Conservation (phyloP, 2,329 filamentous ascomycete species). For the Trichoderma sp. region DNA sequence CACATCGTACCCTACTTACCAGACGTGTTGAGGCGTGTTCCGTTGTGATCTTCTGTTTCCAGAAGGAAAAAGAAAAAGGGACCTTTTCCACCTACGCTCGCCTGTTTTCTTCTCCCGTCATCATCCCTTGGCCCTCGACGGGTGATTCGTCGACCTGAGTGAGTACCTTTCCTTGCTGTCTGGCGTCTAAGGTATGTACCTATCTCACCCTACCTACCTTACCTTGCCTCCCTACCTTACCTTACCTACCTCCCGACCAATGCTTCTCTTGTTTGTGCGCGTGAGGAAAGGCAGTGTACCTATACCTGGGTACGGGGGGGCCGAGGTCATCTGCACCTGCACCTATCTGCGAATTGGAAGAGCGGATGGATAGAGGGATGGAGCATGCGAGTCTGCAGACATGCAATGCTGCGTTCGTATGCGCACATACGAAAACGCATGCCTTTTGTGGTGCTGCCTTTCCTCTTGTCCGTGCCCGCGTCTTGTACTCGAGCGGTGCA, state of each 20-base stretch:
- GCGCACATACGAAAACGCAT: constrained; percentile 19
- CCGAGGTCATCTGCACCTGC: constrained; percentile 16
- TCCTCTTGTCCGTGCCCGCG: constrained; percentile 2
- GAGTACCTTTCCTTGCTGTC: neutral
- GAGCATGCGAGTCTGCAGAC: constrained; percentile 23
- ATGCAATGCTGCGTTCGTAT: constrained; percentile 22
- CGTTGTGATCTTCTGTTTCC: neutral
- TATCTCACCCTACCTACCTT: too few species aligned
- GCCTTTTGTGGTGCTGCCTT: neutral
- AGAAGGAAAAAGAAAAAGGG: too few species aligned
- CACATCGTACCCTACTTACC: neutral
- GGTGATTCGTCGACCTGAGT: neutral
- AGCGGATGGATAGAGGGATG: neutral
- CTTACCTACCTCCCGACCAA: too few species aligned
- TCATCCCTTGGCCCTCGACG: neutral
- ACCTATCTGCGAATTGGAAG: neutral
- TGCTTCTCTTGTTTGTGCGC: neutral
- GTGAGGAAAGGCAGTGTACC: neutral
- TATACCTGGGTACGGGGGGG: constrained; percentile 1
- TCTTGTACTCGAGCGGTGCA: constrained; percentile 15
- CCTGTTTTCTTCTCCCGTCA: neutral
- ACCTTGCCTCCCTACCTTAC: too few species aligned
- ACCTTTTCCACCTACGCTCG: neutral
- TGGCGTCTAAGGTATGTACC: neutral
- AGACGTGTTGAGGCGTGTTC: neutral